Evolutionary conservation across 78 protist genomes (phyloP).

Genomic region (Pigoraptor vietnamica): DNA sequence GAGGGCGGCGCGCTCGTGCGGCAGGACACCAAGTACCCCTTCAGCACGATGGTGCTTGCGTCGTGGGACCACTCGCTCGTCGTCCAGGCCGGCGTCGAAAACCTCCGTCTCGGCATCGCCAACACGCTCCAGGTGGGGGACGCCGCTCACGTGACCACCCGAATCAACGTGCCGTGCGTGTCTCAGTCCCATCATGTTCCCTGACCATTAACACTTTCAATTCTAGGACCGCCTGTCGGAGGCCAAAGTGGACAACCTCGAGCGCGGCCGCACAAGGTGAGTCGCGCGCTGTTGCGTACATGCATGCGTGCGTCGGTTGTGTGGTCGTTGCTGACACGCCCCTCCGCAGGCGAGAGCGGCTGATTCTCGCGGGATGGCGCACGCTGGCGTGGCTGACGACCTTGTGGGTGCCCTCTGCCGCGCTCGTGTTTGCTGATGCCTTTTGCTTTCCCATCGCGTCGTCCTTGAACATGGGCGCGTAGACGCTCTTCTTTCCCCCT

Average conservation of each 20-base stretch:
- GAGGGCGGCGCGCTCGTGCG: neutral
- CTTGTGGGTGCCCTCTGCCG: no score
- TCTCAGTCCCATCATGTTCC: neutral
- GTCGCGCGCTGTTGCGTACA: neutral
- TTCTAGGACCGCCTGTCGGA: neutral
- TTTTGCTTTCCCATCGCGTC: no score
- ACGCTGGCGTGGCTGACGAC: no score
- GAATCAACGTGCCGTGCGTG: neutral
- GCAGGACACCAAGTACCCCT: neutral
- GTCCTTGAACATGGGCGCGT: no score
- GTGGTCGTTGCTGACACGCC: no score
- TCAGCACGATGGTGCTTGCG: neutral
- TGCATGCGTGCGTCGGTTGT: neutral
- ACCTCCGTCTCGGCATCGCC: neutral
- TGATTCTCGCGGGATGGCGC: no score
- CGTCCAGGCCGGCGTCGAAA: neutral
- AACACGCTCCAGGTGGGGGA: neutral
- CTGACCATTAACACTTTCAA: neutral
- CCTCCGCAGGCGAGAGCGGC: no score
- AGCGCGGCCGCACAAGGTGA: neutral
- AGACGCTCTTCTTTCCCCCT: no score
- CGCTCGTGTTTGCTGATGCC: no score
- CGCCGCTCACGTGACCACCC: no score
- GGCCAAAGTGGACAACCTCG: neutral
- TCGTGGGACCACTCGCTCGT: constrained; percentile 2